These are phyloP conservation scores for Alternaria viburni DNA, from an alignment of 2,329 filamentous ascomycete species.

Conservation along the genomic window DNA sequence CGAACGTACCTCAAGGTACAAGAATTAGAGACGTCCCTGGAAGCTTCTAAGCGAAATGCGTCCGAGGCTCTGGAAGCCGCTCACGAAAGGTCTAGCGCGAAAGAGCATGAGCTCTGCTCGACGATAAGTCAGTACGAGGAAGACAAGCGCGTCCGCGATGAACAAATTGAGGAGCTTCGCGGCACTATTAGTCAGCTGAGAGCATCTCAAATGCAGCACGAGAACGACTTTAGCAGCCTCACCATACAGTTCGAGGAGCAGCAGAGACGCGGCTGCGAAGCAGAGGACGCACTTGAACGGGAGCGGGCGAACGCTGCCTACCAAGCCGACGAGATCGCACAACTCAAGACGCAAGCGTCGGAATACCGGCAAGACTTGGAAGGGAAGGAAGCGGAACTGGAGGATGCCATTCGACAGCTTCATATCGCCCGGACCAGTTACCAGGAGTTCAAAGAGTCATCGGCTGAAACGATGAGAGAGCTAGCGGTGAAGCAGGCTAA, in stretches of 20 bases:
- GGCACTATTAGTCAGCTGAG: constrained; percentile 9
- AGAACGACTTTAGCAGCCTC: constrained; percentile 17
- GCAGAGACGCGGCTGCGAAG: constrained; percentile 29
- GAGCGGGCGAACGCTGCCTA: constrained; percentile 18
- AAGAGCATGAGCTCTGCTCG: constrained; percentile 48
- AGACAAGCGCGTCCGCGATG: constrained; percentile 10
- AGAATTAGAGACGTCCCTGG: constrained; percentile 47
- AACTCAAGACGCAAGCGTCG: constrained; percentile 24
- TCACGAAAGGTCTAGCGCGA: constrained; percentile 29
- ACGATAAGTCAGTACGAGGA: constrained; percentile 26
- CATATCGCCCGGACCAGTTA: constrained; percentile 24
- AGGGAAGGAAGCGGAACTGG: constrained; percentile 24
- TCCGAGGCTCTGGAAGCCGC: constrained; percentile 32
- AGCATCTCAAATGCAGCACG: constrained; percentile 13
- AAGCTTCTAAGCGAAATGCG: constrained; percentile 42
- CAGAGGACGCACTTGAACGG: constrained; percentile 30
- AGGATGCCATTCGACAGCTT: constrained; percentile 16
- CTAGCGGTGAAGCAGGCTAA: constrained; percentile 24
- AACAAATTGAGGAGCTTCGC: constrained; percentile 14
- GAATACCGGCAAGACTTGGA: constrained; percentile 27
- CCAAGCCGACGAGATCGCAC: constrained; percentile 30
- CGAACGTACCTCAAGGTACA: constrained; percentile 38
- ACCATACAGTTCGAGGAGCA: constrained; percentile 40
- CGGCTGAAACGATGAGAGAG: constrained; percentile 20
- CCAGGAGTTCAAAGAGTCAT: constrained; percentile 26